Conservation (phyloP, 129 eudicot species). For the Glebionis coronaria region DNA sequence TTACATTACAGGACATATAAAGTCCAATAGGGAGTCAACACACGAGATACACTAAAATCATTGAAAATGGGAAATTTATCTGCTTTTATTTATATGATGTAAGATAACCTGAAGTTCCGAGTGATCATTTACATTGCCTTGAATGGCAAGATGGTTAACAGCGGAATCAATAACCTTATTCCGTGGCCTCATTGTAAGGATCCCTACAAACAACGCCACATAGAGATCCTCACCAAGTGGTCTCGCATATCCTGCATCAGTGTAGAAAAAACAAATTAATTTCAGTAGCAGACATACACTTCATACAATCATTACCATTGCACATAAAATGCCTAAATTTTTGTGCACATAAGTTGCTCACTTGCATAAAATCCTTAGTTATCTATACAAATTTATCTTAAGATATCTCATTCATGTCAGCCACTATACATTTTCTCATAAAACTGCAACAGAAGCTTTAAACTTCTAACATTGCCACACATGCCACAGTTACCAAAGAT, state of each 20-base stretch:
- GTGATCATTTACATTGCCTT: conserved; percentile 64
- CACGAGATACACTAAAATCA: not conserved
- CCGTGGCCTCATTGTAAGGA: too few species aligned
- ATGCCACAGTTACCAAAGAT: too few species aligned
- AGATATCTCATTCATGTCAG: not conserved
- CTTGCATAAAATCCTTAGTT: too few species aligned
- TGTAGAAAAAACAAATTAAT: too few species aligned
- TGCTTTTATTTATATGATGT: not conserved
- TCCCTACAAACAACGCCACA: too few species aligned
- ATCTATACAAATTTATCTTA: conserved; percentile 12
- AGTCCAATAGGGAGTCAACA: not conserved
- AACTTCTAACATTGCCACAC: too few species aligned
- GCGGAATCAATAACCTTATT: too few species aligned
- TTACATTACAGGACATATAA: not conserved
- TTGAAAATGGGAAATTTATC: not conserved
- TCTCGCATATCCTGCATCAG: too few species aligned
- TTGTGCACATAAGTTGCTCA: conserved; percentile 9
- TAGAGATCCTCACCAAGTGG: too few species aligned
- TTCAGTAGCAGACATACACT: conserved; percentile 15
- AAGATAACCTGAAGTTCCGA: conserved; percentile 80
- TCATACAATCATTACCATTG: conserved; percentile 23
- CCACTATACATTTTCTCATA: not conserved
- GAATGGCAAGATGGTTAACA: conserved; percentile 80
- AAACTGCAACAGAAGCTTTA: not conserved
- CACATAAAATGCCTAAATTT: conserved; percentile 22